Percentiles rank a stretch among this genome's conserved stretches.
phyloP scores from a whole-genome alignment of 306 rosid species.

The Citrullus colocynthis region DNA sequence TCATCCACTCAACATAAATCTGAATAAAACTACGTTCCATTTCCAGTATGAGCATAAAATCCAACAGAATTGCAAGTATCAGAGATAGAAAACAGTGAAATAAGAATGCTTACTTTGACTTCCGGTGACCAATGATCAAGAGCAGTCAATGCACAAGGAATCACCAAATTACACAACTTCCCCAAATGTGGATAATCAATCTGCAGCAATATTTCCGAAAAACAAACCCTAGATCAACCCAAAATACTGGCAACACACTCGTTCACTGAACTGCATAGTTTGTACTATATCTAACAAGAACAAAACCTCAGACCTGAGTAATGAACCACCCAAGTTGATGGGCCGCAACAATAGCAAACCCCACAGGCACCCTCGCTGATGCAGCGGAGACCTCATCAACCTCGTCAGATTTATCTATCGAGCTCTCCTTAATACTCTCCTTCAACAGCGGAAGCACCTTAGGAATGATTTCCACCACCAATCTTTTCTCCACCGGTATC shows the following conservation, averaged over 20 bases:
- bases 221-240: not conserved
- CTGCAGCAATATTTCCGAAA: conserved; percentile 22
- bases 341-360: conserved; percentile 61
- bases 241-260: not conserved
- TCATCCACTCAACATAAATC: not conserved
- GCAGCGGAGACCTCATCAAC: conserved; percentile 64
- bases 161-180: conserved; percentile 53
- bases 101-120: conserved; percentile 55
- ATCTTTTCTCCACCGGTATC: conserved; percentile 35
- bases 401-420: conserved; percentile 52
- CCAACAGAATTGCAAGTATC: not conserved
- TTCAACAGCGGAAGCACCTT: conserved; percentile 48
- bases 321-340: conserved; percentile 82
- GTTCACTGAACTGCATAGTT: not conserved
- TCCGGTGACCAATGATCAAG: conserved; percentile 92
- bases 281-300: not conserved
- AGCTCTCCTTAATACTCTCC: conserved; percentile 61
- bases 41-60: not conserved
- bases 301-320: conserved; percentile 43
- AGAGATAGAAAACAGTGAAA: not conserved
- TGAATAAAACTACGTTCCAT: not conserved
- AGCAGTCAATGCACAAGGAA: conserved; percentile 78
- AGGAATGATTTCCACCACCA: conserved; percentile 51
- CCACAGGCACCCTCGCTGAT: conserved; percentile 63
- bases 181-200: conserved; percentile 70